Conservation (phyloP, 2,329 filamentous ascomycete genomes). For the Ciborinia camelliae region DNA sequence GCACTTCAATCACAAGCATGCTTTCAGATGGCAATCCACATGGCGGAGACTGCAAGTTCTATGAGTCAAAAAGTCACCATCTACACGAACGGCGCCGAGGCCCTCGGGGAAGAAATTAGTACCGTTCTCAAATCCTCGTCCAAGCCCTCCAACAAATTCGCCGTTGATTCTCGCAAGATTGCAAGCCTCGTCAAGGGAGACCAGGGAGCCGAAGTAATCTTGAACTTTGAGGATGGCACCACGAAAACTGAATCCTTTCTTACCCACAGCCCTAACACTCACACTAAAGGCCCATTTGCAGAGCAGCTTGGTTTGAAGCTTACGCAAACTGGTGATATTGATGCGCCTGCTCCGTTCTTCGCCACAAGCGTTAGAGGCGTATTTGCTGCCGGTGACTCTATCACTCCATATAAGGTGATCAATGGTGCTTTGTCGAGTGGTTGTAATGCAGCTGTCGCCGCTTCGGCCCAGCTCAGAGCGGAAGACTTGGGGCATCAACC, state of each 20-base stretch:
- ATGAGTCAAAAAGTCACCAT: background rate
- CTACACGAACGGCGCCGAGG: background rate
- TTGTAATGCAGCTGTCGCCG: background rate
- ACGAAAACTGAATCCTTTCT: background rate
- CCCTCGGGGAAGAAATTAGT: background rate
- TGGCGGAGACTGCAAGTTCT: background rate
- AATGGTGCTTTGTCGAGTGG: background rate
- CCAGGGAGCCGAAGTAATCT: background rate
- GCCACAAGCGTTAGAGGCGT: slow-evolving; percentile 5
- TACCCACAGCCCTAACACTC: background rate
- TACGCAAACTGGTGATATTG: slow-evolving; percentile 5
- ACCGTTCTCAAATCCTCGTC: background rate
- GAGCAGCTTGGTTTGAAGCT: slow-evolving; percentile 12
- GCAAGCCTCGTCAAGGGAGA: background rate
- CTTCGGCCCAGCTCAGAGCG: background rate
- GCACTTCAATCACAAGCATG: background rate
- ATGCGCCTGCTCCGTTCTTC: slow-evolving; percentile 9
- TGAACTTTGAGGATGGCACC: background rate
- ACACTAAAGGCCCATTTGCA: background rate
- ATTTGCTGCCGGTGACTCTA: slow-evolving; percentile 10
- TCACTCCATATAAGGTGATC: background rate
- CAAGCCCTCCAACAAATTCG: background rate
- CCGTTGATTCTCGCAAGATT: background rate
- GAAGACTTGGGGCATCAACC: background rate
- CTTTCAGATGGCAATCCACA: background rate